Conservation (phyloP, 208 protist genomes). For the Vickermania spadyakhi region DNA sequence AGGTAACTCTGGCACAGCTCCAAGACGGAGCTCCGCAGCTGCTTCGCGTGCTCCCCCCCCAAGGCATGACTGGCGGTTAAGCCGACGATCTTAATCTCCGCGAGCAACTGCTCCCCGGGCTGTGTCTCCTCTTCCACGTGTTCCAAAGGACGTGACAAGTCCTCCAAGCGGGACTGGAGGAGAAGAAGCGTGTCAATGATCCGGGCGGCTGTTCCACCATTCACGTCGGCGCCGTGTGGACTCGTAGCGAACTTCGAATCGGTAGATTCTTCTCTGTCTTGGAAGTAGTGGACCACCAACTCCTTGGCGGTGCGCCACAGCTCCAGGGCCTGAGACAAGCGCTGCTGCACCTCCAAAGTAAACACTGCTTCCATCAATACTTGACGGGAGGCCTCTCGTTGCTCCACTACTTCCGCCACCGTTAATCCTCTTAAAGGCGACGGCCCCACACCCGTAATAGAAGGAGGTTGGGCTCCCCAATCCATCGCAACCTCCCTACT, state of each 20-base stretch:
- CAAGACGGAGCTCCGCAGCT: slow-evolving; percentile 16
- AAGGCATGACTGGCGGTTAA: slow-evolving; percentile 55
- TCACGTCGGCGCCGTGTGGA: too few species aligned
- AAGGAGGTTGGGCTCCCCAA: too few species aligned
- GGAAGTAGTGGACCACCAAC: slow-evolving; percentile 49
- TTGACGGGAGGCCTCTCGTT: slow-evolving; percentile 29
- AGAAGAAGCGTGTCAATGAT: slow-evolving; percentile 37
- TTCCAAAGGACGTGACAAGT: too few species aligned
- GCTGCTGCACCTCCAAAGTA: slow-evolving; percentile 21
- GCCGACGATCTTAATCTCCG: slow-evolving; percentile 37
- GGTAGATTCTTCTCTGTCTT: too few species aligned
- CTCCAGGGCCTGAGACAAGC: slow-evolving; percentile 33
- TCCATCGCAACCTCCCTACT: too few species aligned
- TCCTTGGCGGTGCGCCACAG: slow-evolving; percentile 50
- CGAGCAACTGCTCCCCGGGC: slow-evolving; percentile 4
- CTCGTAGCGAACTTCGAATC: too few species aligned
- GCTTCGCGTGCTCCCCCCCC: slow-evolving; percentile 36
- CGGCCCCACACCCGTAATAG: too few species aligned
- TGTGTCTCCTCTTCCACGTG: slow-evolving; percentile 27
- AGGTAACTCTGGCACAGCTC: slow-evolving; percentile 45
- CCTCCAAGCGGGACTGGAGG: too few species aligned
- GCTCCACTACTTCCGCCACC: slow-evolving; percentile 30
- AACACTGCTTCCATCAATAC: slow-evolving; percentile 42
- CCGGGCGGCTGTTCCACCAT: slow-evolving; percentile 8
- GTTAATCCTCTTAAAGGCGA: too few species aligned